Evolutionary conservation across 2,329 filamentous ascomycete genomes (phyloP), one percentile per base, ranked within the genome.

Genomic region (Pseudonectria buxi): DNA sequence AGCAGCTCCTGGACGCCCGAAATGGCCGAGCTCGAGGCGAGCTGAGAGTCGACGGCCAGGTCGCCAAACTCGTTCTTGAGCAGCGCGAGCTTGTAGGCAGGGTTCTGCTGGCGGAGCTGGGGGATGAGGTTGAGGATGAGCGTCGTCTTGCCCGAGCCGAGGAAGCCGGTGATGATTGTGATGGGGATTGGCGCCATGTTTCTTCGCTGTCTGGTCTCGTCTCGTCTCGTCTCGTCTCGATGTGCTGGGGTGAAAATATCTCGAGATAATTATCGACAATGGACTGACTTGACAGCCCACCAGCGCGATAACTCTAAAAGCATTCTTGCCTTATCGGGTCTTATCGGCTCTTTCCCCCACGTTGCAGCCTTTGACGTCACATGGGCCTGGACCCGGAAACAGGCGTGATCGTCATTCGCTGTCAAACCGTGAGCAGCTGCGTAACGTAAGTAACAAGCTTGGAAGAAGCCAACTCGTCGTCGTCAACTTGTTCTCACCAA

Each of bases 51-150:
- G 57, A 98, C 74, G 25, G 88, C 89, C 28, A 98, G 66, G 59
- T 96, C 89, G 56, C 92, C 92, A 61, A 95, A 96, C 66, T 98
- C 92, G 64, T 98, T 98, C 62, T 98, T 98, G 36, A 98, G 76
- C 12, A 98, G 80, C 3, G 90, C 92, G 46, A 98, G 84, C 39
- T 83, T 84, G 76, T 98, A 96, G 46, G 57, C 46, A 2, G 78
- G 75, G 58, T 80, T 83, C 35, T 74, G 65, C n/a, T 81, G 80
- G 52, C 68, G 75, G 11, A 98, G 81, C 67, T 98, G 92, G 0
- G 89, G 88, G 47, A 96, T 75, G 10, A 98, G 83, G 63, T 92
- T 92, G 43, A 98, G 81, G 46, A 98, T 88, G 39, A 98, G 74
- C 3, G 92, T 96, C 2, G 92, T 98, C 67, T 96, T 96, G 40